phyloP scores from a whole-genome alignment of 2,329 filamentous ascomycete species.

The Calonectria hawksworthii region DNA sequence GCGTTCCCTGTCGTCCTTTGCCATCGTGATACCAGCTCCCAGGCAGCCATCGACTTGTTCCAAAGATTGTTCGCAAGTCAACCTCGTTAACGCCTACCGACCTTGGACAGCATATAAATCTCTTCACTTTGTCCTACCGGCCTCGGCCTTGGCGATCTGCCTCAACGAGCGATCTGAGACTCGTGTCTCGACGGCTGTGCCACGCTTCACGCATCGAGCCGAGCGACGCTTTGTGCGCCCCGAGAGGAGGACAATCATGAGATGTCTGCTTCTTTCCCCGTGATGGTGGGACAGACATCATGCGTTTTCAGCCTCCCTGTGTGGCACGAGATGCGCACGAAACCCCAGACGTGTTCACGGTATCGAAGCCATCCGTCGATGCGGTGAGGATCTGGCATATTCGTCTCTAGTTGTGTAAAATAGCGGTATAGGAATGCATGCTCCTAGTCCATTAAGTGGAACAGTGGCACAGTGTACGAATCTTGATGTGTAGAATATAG shows the following conservation, averaged over 20 bases:
- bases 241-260: slow-evolving; percentile 28
- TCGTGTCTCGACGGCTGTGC: slow-evolving; percentile 38
- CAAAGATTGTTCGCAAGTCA: slow-evolving; percentile 11
- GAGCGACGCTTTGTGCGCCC: slow-evolving; percentile 39
- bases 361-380: slow-evolving; percentile 20
- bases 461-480: not conserved
- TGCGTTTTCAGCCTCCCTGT: slow-evolving; percentile 17
- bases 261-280: slow-evolving; percentile 8
- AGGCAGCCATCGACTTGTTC: not conserved
- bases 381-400: slow-evolving; percentile 32
- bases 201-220: slow-evolving; percentile 41
- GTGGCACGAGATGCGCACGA: slow-evolving; percentile 21
- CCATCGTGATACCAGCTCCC: slow-evolving; percentile 15
- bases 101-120: slow-evolving; percentile 38
- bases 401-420: not conserved
- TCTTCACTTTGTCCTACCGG: slow-evolving; percentile 9
- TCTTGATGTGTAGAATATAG: not conserved
- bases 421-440: slow-evolving; percentile 20
- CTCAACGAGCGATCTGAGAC: slow-evolving; percentile 38
- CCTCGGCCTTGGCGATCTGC: slow-evolving; percentile 12
- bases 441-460: not conserved
- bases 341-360: slow-evolving; percentile 9
- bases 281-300: slow-evolving; percentile 26
- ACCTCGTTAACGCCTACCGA: slow-evolving; percentile 48
- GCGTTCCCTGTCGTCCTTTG: not conserved